phyloP scores from a whole-genome alignment of 1,284 basidiomycete genomes.

The Ganoderma resinaceum region DNA sequence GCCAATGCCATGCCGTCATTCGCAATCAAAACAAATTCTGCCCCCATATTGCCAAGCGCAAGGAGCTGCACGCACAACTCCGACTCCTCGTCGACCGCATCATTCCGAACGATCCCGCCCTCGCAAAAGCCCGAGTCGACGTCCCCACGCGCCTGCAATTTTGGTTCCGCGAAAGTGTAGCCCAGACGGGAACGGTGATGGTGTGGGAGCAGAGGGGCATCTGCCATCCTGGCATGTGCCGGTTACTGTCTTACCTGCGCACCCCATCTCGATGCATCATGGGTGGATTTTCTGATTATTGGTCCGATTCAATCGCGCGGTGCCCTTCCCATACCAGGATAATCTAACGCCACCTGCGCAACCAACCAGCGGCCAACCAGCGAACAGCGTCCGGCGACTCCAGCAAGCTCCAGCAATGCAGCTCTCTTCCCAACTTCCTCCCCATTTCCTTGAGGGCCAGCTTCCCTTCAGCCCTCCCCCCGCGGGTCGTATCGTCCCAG shows the following conservation, averaged over 20 bases:
- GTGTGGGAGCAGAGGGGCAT: conserved; percentile 5
- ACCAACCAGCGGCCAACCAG: neutral
- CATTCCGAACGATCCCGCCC: neutral
- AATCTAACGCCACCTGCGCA: neutral
- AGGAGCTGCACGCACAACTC: neutral
- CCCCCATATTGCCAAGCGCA: neutral
- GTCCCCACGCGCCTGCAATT: neutral
- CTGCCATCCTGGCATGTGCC: neutral
- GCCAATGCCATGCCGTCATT: conserved; percentile 3
- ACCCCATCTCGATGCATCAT: neutral
- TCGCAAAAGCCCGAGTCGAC: neutral
- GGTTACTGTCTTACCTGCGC: neutral
- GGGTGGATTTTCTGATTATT: neutral
- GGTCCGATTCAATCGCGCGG: conserved; percentile 3
- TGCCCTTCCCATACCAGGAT: neutral
- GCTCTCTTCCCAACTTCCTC: conserved; percentile 1
- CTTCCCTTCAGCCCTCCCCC: neutral
- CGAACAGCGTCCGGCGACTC: too few species aligned
- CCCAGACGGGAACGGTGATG: neutral
- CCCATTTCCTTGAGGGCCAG: neutral
- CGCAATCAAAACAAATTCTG: neutral
- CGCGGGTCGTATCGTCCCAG: too few species aligned
- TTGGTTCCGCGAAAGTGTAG: conserved; percentile 1
- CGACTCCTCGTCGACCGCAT: neutral
- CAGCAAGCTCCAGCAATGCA: too few species aligned